Conservation (phyloP, 352 stramenopile species). For the Aphanomyces stellatus region DNA sequence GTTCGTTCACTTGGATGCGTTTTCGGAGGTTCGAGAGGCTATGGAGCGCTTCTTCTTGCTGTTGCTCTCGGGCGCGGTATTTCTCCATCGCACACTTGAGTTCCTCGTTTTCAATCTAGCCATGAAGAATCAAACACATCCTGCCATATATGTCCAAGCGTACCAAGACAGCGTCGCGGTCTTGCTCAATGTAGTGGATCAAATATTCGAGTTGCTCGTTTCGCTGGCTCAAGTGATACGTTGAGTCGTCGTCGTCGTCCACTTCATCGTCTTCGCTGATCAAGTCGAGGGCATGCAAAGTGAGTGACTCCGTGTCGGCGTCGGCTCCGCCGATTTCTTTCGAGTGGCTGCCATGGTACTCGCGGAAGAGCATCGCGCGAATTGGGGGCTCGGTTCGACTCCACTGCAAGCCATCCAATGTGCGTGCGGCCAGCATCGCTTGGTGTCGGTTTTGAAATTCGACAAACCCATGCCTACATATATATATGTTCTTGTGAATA, state of each 20-base stretch:
- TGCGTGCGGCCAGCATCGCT: slow-evolving; percentile 40
- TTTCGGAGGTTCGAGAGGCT: slow-evolving; percentile 17
- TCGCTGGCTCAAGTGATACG: slow-evolving; percentile 30
- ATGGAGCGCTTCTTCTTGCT: slow-evolving; percentile 39
- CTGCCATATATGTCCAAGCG: too few relatives aligned
- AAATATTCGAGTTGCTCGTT: slow-evolving; percentile 79
- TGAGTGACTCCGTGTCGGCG: not conserved
- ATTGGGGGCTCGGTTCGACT: slow-evolving; percentile 46
- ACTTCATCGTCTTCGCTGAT: slow-evolving; percentile 16
- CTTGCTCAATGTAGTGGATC: slow-evolving; percentile 73
- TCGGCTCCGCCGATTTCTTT: not conserved
- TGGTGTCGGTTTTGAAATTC: slow-evolving; percentile 69
- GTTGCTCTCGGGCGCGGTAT: slow-evolving; percentile 52
- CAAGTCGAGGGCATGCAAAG: slow-evolving; percentile 12
- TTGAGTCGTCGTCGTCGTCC: not conserved
- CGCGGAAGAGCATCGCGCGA: slow-evolving; percentile 60
- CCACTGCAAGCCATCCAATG: slow-evolving; percentile 67
- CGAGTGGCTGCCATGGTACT: slow-evolving; percentile 49
- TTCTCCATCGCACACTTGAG: slow-evolving; percentile 64
- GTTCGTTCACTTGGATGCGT: slow-evolving; percentile 19
- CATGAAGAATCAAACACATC: too few relatives aligned
- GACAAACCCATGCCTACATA: slow-evolving; percentile 49
- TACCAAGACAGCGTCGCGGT: slow-evolving; percentile 59
- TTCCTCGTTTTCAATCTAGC: slow-evolving; percentile 65
- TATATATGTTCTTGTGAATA: not conserved